Evolutionary conservation across 1,139 yeast genomes (phyloP).

Genomic region (Taphrina confusa): DNA sequence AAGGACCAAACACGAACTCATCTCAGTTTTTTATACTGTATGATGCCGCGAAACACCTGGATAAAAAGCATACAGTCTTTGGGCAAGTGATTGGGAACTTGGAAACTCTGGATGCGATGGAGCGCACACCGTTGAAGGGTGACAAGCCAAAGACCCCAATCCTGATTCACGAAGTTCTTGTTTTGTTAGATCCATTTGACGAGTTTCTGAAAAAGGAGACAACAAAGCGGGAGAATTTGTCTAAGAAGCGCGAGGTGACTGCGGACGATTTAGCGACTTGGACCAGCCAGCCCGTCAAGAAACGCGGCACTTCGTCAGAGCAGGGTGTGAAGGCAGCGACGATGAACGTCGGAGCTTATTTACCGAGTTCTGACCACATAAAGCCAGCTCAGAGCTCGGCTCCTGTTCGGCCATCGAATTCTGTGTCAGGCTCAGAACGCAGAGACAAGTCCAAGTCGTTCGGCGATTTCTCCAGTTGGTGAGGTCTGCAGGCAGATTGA

Average conservation of each 20-base stretch:
- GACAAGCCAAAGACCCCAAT: conserved; percentile 49
- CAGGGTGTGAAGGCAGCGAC: no score
- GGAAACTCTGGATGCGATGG: conserved; percentile 74
- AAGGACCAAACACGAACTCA: conserved; percentile 62
- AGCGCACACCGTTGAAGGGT: conserved; percentile 47
- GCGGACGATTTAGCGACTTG: conserved; percentile 42
- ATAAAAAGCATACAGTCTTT: conserved; percentile 74
- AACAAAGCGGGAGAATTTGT: conserved; percentile 21
- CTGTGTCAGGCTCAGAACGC: no score
- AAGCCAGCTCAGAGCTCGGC: not conserved
- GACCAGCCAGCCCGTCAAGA: conserved; percentile 31
- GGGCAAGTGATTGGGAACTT: conserved; percentile 77
- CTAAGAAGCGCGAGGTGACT: not conserved
- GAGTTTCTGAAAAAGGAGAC: conserved; percentile 50
- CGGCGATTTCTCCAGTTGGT: no score
- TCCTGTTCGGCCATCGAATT: not conserved
- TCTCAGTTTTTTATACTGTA: conserved; percentile 82
- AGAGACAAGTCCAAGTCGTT: no score
- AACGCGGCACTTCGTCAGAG: no score
- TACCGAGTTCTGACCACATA: no score
- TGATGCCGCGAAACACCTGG: conserved; percentile 68
- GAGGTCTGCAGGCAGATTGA: no score
- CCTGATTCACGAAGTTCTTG: conserved; percentile 57
- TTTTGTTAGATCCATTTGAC: conserved; percentile 72
- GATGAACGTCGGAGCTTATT: no score